Percentiles rank a stretch among this genome's conserved stretches.
Evolutionary conservation across 352 stramenopile genomes (phyloP).

Genomic region (Aphanomyces astaci): DNA sequence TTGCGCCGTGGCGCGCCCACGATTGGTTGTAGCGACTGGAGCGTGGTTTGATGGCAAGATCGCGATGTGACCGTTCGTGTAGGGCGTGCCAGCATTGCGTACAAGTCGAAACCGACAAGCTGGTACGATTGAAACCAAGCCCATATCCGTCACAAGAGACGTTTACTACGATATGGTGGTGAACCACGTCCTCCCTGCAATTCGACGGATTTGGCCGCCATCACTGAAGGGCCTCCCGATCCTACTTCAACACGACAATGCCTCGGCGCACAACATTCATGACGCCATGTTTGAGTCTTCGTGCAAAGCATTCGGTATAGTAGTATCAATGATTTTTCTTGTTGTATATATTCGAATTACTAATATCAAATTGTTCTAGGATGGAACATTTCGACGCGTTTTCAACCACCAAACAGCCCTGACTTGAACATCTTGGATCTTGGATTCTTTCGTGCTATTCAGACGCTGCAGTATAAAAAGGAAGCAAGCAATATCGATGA

Average conservation of each 20-base stretch:
- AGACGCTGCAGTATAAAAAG: constrained; percentile 21
- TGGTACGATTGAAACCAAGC: not conserved
- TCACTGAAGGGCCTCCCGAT: not conserved
- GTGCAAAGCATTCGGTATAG: not conserved
- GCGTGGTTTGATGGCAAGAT: not conserved
- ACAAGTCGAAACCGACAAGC: not conserved
- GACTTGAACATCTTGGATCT: constrained; percentile 31
- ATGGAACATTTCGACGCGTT: not conserved
- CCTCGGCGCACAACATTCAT: not conserved
- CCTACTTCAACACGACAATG: not conserved
- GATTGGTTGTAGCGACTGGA: not conserved
- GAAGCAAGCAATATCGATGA: not conserved
- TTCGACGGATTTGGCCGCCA: not conserved
- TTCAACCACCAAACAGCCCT: constrained; percentile 28
- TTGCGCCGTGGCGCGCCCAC: not conserved
- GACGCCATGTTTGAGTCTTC: not conserved
- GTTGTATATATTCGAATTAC: not conserved
- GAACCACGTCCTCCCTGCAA: not conserved
- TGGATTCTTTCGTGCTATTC: constrained; percentile 27
- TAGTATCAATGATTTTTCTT: not conserved
- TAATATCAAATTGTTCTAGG: too few relatives aligned
- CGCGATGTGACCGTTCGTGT: not conserved
- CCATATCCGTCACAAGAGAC: not conserved
- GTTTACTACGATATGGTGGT: not conserved
- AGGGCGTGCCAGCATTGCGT: not conserved